Conservation (phyloP, 2,329 filamentous ascomycete genomes). For the Cercospora sp. region DNA sequence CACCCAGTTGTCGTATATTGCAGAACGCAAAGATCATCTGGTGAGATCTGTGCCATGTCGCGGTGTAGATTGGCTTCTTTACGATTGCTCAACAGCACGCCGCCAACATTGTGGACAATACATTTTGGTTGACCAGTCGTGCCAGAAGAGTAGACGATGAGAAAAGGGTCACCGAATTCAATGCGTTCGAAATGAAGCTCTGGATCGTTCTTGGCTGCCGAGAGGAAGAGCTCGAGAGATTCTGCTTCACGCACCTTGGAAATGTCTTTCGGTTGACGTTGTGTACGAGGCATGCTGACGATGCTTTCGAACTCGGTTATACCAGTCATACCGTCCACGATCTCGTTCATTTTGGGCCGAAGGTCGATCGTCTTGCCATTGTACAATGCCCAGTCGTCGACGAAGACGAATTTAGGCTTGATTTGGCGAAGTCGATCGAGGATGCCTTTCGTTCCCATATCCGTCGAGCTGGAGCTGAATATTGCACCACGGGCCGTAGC, state of each 20-base stretch:
- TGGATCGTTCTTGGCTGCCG: conserved; percentile 41
- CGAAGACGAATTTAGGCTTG: conserved; percentile 75
- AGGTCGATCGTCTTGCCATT: conserved; percentile 76
- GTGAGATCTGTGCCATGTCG: conserved; percentile 42
- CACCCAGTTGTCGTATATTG: conserved; percentile 72
- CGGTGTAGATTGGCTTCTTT: conserved; percentile 64
- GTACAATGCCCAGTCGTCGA: conserved; percentile 78
- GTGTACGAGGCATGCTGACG: conserved; percentile 68
- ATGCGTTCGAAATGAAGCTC: conserved; percentile 60
- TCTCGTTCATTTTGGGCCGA: conserved; percentile 67
- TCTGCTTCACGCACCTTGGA: conserved; percentile 52
- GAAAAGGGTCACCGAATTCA: conserved; percentile 71
- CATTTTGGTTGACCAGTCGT: conserved; percentile 84
- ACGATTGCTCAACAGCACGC: conserved; percentile 57
- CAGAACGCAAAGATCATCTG: conserved; percentile 45
- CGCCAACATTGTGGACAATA: conserved; percentile 76
- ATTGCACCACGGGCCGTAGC: conserved; percentile 69
- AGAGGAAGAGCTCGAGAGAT: conserved; percentile 47
- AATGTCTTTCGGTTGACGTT: conserved; percentile 58
- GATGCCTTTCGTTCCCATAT: conserved; percentile 79
- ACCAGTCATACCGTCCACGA: conserved; percentile 62
- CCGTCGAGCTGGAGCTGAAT: conserved; percentile 71
- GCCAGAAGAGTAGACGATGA: conserved; percentile 72
- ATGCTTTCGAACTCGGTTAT: conserved; percentile 63
- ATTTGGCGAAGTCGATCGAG: conserved; percentile 74